Conservation (phyloP, 2,329 filamentous ascomycete genomes). For the Sclerotinia trifoliorum region DNA sequence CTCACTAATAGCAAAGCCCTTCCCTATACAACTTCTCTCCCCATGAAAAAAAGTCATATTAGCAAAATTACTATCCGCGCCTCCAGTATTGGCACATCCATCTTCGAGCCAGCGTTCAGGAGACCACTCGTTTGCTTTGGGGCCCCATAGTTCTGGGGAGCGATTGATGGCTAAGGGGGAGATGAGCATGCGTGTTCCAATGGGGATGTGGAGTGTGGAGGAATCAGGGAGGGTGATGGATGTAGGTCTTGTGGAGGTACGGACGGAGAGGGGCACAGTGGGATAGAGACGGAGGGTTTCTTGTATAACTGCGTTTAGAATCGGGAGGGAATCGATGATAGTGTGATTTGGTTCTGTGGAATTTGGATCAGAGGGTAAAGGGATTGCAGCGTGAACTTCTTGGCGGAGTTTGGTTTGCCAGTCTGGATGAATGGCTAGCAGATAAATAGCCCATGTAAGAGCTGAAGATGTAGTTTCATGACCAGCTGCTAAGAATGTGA, state of each 20-base stretch:
- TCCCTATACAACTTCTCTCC: conserved; percentile 79
- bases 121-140: conserved; percentile 58
- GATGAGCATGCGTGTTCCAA: conserved; percentile 55
- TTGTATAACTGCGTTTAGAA: conserved; percentile 63
- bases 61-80: conserved; percentile 72
- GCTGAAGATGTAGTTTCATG: conserved; percentile 77
- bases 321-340: conserved; percentile 62
- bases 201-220: conserved; percentile 57
- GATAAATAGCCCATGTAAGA: conserved; percentile 63
- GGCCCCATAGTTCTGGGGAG: conserved; percentile 57
- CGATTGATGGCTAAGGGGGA: conserved; percentile 57
- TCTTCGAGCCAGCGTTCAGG: conserved; percentile 55
- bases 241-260: conserved; percentile 56
- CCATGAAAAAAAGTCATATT: conserved; percentile 84
- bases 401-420: conserved; percentile 58
- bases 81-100: conserved; percentile 51
- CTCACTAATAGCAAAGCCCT: conserved; percentile 76
- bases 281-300: conserved; percentile 68
- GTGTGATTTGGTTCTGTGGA: conserved; percentile 42
- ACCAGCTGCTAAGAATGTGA: conserved; percentile 80
- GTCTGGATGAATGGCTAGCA: conserved; percentile 56
- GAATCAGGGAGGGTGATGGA: conserved; percentile 55
- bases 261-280: conserved; percentile 63
- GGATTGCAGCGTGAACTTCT: conserved; percentile 53
- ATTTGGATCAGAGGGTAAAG: conserved; percentile 36